Conservation (phyloP, 805 yeast species). For the Schizosaccharomyces cryophilus region DNA sequence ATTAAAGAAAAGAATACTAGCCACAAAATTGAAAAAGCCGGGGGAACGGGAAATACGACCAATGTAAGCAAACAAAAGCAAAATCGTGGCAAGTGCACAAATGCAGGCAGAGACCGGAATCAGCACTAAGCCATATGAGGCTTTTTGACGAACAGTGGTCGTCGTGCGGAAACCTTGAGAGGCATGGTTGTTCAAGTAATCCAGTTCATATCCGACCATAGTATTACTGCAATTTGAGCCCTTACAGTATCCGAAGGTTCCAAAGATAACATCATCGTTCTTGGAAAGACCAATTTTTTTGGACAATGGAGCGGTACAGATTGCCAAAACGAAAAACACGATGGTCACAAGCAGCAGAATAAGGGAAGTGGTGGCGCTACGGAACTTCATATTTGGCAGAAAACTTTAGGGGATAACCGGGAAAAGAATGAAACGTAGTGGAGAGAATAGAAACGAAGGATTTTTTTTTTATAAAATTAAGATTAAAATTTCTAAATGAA, state of each 20-base stretch:
- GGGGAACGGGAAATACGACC: background rate
- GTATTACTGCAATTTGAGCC: background rate
- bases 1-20: background rate
- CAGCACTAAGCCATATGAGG: background rate
- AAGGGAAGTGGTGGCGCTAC: background rate
- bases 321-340: background rate
- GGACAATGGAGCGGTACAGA: background rate
- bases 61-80: background rate
- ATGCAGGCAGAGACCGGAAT: background rate
- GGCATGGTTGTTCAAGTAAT: background rate
- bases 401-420: background rate
- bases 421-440: too few relatives aligned
- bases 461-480: too few relatives aligned
- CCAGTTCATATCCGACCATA: background rate
- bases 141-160: background rate
- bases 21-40: conserved; percentile 2
- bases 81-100: background rate
- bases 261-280: background rate
- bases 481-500: too few relatives aligned
- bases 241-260: background rate
- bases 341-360: background rate
- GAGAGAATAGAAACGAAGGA: too few relatives aligned
- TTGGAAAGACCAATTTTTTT: background rate
- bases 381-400: background rate
- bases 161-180: background rate